phyloP scores from a whole-genome alignment of 2,329 filamentous ascomycete species.

The Aspergillus sp. region DNA sequence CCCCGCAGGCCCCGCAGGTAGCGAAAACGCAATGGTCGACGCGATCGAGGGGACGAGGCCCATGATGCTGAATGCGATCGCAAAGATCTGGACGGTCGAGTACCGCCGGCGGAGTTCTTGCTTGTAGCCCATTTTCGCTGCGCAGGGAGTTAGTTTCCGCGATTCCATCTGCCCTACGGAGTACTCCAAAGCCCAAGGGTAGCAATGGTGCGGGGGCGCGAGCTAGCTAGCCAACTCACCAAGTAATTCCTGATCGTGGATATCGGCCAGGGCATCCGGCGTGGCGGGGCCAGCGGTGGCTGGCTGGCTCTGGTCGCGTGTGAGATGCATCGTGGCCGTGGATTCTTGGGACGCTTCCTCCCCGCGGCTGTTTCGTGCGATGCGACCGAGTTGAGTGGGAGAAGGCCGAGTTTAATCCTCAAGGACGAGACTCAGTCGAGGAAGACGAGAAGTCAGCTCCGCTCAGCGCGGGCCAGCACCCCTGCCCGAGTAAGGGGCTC shows the following conservation, averaged over 20 bases:
- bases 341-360: not conserved
- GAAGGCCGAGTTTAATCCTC: no score
- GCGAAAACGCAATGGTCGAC: conserved; percentile 61
- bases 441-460: no score
- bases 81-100: conserved; percentile 66
- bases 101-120: conserved; percentile 67
- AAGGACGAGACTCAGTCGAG: no score
- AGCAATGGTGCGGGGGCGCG: not conserved
- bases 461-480: no score
- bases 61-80: conserved; percentile 65
- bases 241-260: conserved; percentile 4
- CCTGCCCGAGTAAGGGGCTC: not conserved
- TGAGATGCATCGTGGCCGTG: not conserved
- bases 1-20: conserved; percentile 63
- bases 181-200: no score
- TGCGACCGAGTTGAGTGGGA: no score
- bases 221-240: not conserved
- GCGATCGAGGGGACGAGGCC: conserved; percentile 65
- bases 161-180: no score
- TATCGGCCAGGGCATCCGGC: not conserved
- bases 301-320: not conserved
- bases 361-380: no score
- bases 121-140: conserved; percentile 54
- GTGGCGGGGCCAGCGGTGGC: not conserved
- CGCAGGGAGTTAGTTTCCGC: no score